Percentiles rank a stretch among this genome's conserved stretches.
These are phyloP conservation scores for Monosporozyma solicola DNA, from an alignment of 805 yeast genomes.

Conservation along the genomic window DNA sequence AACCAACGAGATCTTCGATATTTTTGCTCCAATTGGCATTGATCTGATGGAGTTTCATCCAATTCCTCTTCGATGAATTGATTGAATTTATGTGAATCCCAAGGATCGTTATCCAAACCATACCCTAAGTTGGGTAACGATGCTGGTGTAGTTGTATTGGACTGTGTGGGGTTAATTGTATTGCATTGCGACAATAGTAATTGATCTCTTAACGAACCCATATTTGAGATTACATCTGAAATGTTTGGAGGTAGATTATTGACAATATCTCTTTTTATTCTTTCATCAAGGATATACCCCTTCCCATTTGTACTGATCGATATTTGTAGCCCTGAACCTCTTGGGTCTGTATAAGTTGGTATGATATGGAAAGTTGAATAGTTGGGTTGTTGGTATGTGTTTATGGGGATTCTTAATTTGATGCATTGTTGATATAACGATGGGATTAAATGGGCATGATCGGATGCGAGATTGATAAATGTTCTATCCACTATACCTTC, in stretches of 20 bases:
- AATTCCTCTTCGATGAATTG: slow-evolving; percentile 54
- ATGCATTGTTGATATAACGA: slow-evolving; percentile 44
- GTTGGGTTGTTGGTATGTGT: slow-evolving; percentile 65
- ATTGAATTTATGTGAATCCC: slow-evolving; percentile 52
- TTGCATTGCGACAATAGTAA: slow-evolving; percentile 21
- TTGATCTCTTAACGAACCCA: slow-evolving; percentile 54
- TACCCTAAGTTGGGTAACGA: slow-evolving; percentile 22
- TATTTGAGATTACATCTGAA: slow-evolving; percentile 55
- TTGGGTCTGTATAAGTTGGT: slow-evolving; percentile 63
- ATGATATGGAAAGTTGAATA: slow-evolving; percentile 67
- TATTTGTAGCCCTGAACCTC: slow-evolving; percentile 49
- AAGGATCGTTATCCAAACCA: slow-evolving; percentile 58
- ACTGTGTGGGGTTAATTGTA: not conserved
- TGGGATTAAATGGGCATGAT: slow-evolving; percentile 27
- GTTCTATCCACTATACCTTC: slow-evolving; percentile 65
- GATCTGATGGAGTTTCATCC: slow-evolving; percentile 42
- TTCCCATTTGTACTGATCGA: slow-evolving; percentile 82
- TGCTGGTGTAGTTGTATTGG: slow-evolving; percentile 1
- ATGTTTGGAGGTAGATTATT: slow-evolving; percentile 59
- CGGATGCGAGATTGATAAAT: slow-evolving; percentile 45
- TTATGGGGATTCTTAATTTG: slow-evolving; percentile 67
- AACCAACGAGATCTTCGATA: slow-evolving; percentile 66
- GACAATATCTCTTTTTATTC: slow-evolving; percentile 68
- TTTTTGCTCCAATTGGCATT: slow-evolving; percentile 6
- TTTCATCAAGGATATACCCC: slow-evolving; percentile 78